phyloP scores from a whole-genome alignment of 179 eudicot genomes.

The Beta lomatogona region DNA sequence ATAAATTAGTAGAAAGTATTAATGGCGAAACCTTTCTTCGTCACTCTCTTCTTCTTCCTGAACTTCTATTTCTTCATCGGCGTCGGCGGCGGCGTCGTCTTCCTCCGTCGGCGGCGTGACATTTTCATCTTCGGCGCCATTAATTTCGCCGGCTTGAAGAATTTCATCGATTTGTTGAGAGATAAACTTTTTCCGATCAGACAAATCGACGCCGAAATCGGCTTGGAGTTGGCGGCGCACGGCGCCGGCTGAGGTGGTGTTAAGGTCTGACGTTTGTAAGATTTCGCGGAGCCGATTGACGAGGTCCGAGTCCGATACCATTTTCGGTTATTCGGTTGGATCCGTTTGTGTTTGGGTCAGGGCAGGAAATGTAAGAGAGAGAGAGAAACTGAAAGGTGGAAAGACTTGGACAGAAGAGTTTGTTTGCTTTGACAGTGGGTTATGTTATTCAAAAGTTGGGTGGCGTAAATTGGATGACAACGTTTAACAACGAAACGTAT shows the following conservation, averaged over 20 bases:
- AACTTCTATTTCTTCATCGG: slow-evolving; percentile 2
- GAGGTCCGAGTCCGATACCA: slow-evolving; percentile 43
- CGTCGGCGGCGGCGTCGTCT: neutral
- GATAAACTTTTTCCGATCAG: slow-evolving; percentile 41
- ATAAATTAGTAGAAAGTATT: neutral
- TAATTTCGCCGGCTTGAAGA: neutral
- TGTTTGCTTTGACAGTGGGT: slow-evolving; percentile 1
- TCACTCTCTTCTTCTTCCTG: slow-evolving; percentile 6
- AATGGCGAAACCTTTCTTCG: neutral
- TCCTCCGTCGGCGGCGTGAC: neutral
- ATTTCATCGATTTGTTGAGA: slow-evolving; percentile 40
- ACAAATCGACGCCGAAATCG: slow-evolving; percentile 43
- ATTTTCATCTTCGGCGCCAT: neutral
- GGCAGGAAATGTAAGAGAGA: neutral
- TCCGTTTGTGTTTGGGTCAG: neutral
- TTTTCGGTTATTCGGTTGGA: slow-evolving; percentile 6
- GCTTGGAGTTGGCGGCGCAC: slow-evolving; percentile 44
- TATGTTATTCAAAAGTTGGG: slow-evolving; percentile 1
- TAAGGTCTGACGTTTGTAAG: slow-evolving; percentile 35
- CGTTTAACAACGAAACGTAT: neutral
- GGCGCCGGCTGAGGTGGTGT: slow-evolving; percentile 41
- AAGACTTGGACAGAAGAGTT: neutral
- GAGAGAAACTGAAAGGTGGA: neutral
- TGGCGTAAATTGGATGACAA: slow-evolving; percentile 32
- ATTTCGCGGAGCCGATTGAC: slow-evolving; percentile 35